Percentiles rank a stretch among this genome's conserved stretches.
Evolutionary conservation across 1,284 basidiomycete genomes (phyloP).

Genomic region (Rhodotorula sp.): DNA sequence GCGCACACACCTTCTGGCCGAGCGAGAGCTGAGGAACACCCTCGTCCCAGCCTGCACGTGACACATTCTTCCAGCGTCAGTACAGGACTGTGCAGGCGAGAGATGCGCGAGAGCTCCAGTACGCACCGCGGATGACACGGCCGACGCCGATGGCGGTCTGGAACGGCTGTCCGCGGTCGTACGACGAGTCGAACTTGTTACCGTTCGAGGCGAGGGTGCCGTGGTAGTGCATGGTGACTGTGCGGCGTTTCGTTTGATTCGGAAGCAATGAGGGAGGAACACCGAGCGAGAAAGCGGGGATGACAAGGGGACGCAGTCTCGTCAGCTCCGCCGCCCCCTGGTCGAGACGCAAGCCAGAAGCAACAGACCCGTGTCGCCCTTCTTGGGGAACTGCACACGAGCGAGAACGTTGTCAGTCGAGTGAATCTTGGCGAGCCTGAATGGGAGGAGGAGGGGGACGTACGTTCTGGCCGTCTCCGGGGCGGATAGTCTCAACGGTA

Average conservation of each 20-base stretch:
- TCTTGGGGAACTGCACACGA: slow-evolving; percentile 30
- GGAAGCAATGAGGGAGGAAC: neutral
- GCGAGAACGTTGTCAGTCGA: neutral
- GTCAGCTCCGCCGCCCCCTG: too few species aligned
- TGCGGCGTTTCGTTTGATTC: too few species aligned
- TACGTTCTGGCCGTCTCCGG: slow-evolving; percentile 48
- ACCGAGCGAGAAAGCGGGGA: neutral
- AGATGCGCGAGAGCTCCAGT: neutral
- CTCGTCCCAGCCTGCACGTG: slow-evolving; percentile 48
- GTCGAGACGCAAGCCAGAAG: neutral
- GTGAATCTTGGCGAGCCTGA: neutral
- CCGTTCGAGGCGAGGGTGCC: slow-evolving; percentile 27
- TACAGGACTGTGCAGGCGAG: too few species aligned
- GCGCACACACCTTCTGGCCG: slow-evolving; percentile 46
- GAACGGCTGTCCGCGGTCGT: slow-evolving; percentile 48
- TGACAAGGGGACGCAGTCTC: too few species aligned
- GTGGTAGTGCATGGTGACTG: slow-evolving; percentile 1
- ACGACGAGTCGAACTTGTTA: slow-evolving; percentile 46
- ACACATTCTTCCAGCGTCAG: too few species aligned
- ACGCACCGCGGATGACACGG: slow-evolving; percentile 42
- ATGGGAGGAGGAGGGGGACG: slow-evolving; percentile 42
- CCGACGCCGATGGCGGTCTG: slow-evolving; percentile 45
- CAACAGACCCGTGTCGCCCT: slow-evolving; percentile 30
- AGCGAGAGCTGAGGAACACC: slow-evolving; percentile 50
- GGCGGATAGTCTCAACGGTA: slow-evolving; percentile 45